phyloP scores from a whole-genome alignment of 768 basidiomycete species.

The Rhodotorula diobovata region DNA sequence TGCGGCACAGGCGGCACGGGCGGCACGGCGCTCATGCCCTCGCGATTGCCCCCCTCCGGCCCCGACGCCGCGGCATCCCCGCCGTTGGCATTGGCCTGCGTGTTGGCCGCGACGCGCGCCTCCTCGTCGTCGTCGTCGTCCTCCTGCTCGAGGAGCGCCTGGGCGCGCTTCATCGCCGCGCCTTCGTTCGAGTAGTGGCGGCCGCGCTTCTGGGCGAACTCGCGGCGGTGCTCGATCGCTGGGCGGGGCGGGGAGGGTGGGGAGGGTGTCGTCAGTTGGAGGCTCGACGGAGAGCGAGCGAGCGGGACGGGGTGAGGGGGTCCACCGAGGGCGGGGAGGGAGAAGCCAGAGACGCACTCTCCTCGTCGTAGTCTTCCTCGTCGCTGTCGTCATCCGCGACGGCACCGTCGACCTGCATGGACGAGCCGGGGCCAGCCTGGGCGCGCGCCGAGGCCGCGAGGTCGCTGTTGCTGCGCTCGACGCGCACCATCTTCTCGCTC shows the following conservation, averaged over 20 bases:
- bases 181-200: constrained; percentile 32
- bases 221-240: constrained; percentile 36
- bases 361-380: constrained; percentile 31
- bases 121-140: constrained; percentile 31
- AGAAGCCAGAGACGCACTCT: constrained; percentile 25
- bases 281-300: too few species aligned
- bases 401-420: neutral
- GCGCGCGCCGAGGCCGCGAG: neutral
- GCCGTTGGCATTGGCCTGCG: constrained; percentile 6
- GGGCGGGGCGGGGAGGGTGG: neutral
- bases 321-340: neutral
- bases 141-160: constrained; percentile 19
- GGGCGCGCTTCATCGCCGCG: constrained; percentile 32
- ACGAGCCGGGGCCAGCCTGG: neutral
- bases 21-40: constrained; percentile 3
- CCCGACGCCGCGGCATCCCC: neutral
- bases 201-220: constrained; percentile 26
- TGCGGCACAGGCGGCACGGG: constrained; percentile 22
- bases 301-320: neutral
- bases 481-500: constrained; percentile 40
- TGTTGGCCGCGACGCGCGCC: constrained; percentile 8
- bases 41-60: too few species aligned
- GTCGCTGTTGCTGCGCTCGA: constrained; percentile 23
- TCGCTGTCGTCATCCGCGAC: constrained; percentile 13
- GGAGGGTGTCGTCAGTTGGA: too few species aligned